Base-by-base conservation (phyloP, 306 rosid genomes). In the Hippophae rhamnoides region DNA sequence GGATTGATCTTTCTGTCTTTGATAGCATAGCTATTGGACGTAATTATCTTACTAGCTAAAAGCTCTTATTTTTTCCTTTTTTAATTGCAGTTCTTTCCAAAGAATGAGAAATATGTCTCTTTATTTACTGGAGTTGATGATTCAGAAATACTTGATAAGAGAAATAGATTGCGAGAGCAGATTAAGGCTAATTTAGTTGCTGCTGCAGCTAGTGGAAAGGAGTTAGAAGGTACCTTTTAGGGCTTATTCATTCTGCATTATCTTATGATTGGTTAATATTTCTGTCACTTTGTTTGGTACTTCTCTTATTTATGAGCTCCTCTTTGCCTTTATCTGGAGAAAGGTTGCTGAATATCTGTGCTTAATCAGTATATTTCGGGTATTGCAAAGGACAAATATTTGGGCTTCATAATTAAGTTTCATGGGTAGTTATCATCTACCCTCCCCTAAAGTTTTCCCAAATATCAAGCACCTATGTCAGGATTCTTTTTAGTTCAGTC, bases 191-290 rank as follows among this genome's bases (percentile, higher is more conserved):
- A 79, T 70, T 76, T 92, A 63, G 52, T 76, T 65, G 86, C 95
- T 10, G 93, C 96, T 61, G 96, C 88, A 43, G 93, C 95, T 43
- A 76, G 81, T 54, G 99, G 99, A 72, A 92, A 88, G 86, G 99
- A 92, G 72, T 80, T 92, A 57, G 96, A 92, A 88, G 99, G 99
- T 88, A 70, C 51, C 43, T 61, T 52, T 14, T 50, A 63, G 47
- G 5, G 13, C 47, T 48, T 43, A 41, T 45, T 25, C 51, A 52
- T 51, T 1, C 1, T 13, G 51, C 48, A 42, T 71, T 3, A 27
- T 14, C 38, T 10, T 25, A 40, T 49, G 40, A 50, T 41, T 13
- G n/a, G 6, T 10, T 10, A 60, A 13, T 51, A n/a, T 26, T 67
- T 49, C 43, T 12, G 9, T 52, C 18, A 14, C 5, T 44, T 38